Base-by-base conservation (phyloP, 306 rosid genomes). In the Cicer arietinum region DNA sequence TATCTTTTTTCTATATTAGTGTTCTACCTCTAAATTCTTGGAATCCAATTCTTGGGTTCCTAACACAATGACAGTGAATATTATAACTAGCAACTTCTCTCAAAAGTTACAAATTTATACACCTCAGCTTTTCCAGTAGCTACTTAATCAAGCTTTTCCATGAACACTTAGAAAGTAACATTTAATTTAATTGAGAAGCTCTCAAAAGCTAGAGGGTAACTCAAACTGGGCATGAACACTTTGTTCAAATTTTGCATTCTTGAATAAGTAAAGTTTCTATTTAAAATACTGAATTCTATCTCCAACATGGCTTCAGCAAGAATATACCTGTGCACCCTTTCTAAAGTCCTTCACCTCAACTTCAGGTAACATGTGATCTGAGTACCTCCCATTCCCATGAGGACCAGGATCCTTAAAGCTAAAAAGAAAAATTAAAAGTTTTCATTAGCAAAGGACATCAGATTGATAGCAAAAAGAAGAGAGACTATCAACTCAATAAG, bases 381-480 rank as follows among this genome's bases (percentile, higher is more conserved):
- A 89, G 81, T 89, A 95, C 85, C 97, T 89, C 64, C 98, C 99
- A 74, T 90, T 92, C 72, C 98, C 99, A 73, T 92, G 96, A 3
- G 99, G 99, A 81, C 98, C 97, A 17, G 99, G 99, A 85, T 95
- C 99, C 83, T 95, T 80, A 79, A 92, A 95, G 84, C 99, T 95
- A 84, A 82, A 58, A 66, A 77, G 69, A 70, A 68, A 52, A 69
- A 39, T 16, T 20, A 67, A 81, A 58, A 42, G 13, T 50, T 59
- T 8, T 13, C 22, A 80, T 80, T 46, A 80, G 80, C 61, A 54
- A 69, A 60, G 42, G 73, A 66, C 41, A 51, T 22, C 48, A 47
- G 60, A 51, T 71, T 77, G 48, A 64, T 39, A 69, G 51, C 44
- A 61, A 68, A 82, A 79, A 60, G 20, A 37, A 79, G 20, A 77